Evolutionary conservation across 768 basidiomycete species (phyloP).

Genomic region (Macrocybe gigantea): DNA sequence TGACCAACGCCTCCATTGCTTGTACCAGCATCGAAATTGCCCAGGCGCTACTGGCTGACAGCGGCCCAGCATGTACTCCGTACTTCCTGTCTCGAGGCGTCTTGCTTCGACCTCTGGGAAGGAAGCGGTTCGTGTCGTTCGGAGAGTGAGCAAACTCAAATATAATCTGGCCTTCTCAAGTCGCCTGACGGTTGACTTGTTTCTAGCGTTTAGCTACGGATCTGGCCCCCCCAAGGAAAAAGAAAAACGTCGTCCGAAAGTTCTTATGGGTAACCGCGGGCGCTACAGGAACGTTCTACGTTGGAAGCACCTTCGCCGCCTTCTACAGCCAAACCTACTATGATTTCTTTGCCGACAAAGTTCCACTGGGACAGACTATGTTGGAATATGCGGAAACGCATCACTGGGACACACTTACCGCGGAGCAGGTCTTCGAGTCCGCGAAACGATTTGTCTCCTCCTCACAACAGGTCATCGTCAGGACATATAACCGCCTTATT

Average conservation of each 20-base stretch:
- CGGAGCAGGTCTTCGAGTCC: slow-evolving; percentile 49
- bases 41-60: slow-evolving; percentile 13
- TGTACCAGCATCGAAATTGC: slow-evolving; percentile 6
- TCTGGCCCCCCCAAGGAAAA: slow-evolving; percentile 44
- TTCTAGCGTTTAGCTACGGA: slow-evolving; percentile 62
- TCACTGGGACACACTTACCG: slow-evolving; percentile 73
- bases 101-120: slow-evolving; percentile 38
- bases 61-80: slow-evolving; percentile 45
- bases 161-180: too few species aligned
- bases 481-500: slow-evolving; percentile 35
- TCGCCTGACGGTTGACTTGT: background rate
- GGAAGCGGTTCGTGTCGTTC: slow-evolving; percentile 43
- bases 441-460: slow-evolving; percentile 40
- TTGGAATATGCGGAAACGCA: slow-evolving; percentile 77
- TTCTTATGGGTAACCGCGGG: slow-evolving; percentile 65
- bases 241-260: slow-evolving; percentile 47
- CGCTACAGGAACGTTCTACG: slow-evolving; percentile 73
- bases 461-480: too few species aligned
- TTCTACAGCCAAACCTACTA: slow-evolving; percentile 77
- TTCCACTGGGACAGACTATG: slow-evolving; percentile 73
- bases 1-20: slow-evolving; percentile 14
- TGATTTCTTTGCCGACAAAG: slow-evolving; percentile 76
- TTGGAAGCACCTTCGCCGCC: slow-evolving; percentile 72
- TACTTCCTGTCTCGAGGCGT: slow-evolving; percentile 50
- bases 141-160: slow-evolving; percentile 44